phyloP scores from a whole-genome alignment of 371 early-diverging fungal genomes.

The Mortierella sp. region DNA sequence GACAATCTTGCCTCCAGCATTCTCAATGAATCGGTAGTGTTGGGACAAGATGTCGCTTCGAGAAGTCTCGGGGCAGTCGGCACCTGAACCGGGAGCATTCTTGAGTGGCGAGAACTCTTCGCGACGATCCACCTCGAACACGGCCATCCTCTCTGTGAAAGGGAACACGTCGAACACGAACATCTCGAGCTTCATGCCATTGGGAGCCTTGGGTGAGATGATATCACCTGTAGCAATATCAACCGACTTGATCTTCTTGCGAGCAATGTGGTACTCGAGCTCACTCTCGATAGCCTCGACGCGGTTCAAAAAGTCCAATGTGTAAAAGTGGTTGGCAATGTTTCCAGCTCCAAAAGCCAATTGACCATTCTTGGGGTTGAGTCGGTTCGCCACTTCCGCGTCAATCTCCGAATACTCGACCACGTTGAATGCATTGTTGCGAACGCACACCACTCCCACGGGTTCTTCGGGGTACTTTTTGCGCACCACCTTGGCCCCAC shows the following conservation, averaged over 20 bases:
- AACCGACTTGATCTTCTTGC: conserved; percentile 95
- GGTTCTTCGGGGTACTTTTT: conserved; percentile 88
- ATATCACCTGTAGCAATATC: conserved; percentile 81
- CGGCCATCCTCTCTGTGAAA: conserved; percentile 85
- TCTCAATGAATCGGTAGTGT: conserved; percentile 84
- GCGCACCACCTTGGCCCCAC: conserved; percentile 94
- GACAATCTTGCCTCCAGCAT: conserved; percentile 85
- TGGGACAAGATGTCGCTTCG: conserved; percentile 89
- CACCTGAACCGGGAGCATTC: conserved; percentile 92
- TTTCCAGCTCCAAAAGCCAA: conserved; percentile 93
- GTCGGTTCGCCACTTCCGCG: conserved; percentile 72
- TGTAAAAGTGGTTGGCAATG: conserved; percentile 98
- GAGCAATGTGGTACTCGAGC: conserved; percentile 95
- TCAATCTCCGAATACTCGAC: conserved; percentile 97
- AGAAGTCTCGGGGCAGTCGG: conserved; percentile 94
- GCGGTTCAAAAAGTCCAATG: conserved; percentile 87
- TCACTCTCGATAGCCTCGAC: conserved; percentile 82
- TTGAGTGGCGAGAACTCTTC: conserved; percentile 98
- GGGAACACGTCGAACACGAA: conserved; percentile 92
- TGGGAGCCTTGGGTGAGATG: conserved; percentile 81
- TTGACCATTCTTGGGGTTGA: conserved; percentile 69
- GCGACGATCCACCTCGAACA: conserved; percentile 89
- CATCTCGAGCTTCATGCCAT: conserved; percentile 97
- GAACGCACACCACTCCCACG: conserved; percentile 94
- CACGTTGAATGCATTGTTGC: conserved; percentile 84